Evolutionary conservation across 169 alveolate species (phyloP).

Genomic region (Plasmodium inui): DNA sequence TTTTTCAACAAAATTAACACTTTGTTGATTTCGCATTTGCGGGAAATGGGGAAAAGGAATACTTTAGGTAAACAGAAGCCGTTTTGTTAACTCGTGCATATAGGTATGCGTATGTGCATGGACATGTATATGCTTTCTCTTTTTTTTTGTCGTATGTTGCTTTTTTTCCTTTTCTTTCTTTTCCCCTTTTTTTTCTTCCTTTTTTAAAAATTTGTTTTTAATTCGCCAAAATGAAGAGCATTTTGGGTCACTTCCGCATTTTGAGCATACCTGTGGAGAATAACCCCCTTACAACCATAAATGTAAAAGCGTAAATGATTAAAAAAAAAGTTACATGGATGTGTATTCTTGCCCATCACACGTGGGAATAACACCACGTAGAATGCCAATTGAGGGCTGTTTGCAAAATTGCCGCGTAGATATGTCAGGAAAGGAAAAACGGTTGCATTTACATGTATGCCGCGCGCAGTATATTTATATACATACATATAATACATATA

Average conservation of each 20-base stretch:
- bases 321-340: not conserved
- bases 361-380: not conserved
- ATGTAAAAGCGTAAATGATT: slow-evolving; percentile 18
- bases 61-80: not conserved
- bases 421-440: not conserved
- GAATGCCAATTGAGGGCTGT: not conserved
- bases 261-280: slow-evolving; percentile 35
- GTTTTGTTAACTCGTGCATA: not conserved
- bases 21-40: not conserved
- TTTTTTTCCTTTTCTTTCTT: not conserved
- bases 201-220: not conserved
- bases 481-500: too few species aligned
- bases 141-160: not conserved
- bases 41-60: not conserved
- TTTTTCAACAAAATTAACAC: not conserved
- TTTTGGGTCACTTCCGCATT: slow-evolving; percentile 39
- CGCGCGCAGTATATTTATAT: not conserved
- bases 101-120: not conserved
- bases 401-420: not conserved
- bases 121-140: not conserved
- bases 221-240: slow-evolving; percentile 26
- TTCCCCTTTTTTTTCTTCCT: not conserved
- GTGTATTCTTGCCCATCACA: not conserved
- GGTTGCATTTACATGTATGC: not conserved
- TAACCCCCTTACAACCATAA: slow-evolving; percentile 44